Percentiles rank a stretch among this genome's conserved stretches.
Conservation (phyloP, 2,329 filamentous ascomycete genomes). For the Penicillium sp. region DNA sequence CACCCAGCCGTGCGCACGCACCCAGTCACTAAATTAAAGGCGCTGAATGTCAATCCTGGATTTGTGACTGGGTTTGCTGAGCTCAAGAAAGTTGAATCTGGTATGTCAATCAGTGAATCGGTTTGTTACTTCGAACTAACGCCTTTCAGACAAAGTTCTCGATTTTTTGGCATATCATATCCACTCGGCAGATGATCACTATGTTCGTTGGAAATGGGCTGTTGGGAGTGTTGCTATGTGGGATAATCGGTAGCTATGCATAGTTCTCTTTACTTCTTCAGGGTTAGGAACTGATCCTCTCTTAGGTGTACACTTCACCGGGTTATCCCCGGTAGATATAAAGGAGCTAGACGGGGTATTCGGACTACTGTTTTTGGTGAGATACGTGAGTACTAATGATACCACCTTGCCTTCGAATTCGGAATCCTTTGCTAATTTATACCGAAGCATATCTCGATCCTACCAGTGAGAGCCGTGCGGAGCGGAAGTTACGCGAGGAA, state of each 20-base stretch:
- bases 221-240: slow-evolving; percentile 52
- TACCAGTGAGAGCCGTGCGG: slow-evolving; percentile 2
- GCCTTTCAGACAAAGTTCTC: slow-evolving; percentile 38
- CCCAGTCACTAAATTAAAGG: slow-evolving; percentile 49
- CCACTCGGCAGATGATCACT: slow-evolving; percentile 51
- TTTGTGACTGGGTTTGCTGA: slow-evolving; percentile 52
- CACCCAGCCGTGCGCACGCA: slow-evolving; percentile 52
- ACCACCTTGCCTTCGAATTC: not conserved
- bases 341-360: slow-evolving; percentile 5
- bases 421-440: not conserved
- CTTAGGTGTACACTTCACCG: slow-evolving; percentile 10
- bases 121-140: not conserved
- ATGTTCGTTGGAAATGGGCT: slow-evolving; percentile 52
- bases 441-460: slow-evolving; percentile 8
- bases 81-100: slow-evolving; percentile 50
- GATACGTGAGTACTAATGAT: not conserved
- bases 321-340: slow-evolving; percentile 11
- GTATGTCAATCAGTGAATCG: not conserved
- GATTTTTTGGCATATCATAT: slow-evolving; percentile 50
- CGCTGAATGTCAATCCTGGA: slow-evolving; percentile 48
- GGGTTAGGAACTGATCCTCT: not conserved
- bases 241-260: slow-evolving; percentile 44
- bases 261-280: not conserved
- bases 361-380: slow-evolving; percentile 13
- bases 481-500: not conserved